phyloP scores from a whole-genome alignment of 441 rosid genomes.

The Populus tomentosa region DNA sequence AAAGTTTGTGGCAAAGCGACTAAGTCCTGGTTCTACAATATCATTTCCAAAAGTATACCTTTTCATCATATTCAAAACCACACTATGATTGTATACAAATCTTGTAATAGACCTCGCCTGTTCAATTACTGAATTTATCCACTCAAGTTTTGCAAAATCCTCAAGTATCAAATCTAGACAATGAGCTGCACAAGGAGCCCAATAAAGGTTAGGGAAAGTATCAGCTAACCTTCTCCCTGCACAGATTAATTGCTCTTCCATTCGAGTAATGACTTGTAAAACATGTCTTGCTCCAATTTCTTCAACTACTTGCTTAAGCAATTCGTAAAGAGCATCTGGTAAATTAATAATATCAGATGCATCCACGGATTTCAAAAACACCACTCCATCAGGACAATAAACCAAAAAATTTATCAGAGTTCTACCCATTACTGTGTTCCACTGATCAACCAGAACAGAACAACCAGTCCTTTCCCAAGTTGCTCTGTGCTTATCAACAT shows the following conservation, averaged over 20 bases:
- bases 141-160: slow-evolving; percentile 58
- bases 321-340: slow-evolving; percentile 52
- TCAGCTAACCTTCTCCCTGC: slow-evolving; percentile 54
- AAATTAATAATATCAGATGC: slow-evolving; percentile 53
- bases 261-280: slow-evolving; percentile 65
- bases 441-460: slow-evolving; percentile 62
- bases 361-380: slow-evolving; percentile 63
- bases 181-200: slow-evolving; percentile 75
- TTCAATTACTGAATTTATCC: slow-evolving; percentile 56
- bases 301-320: slow-evolving; percentile 64
- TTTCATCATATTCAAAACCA: slow-evolving; percentile 61
- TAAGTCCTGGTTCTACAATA: slow-evolving; percentile 51
- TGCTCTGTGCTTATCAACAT: slow-evolving; percentile 31
- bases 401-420: slow-evolving; percentile 50
- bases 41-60: slow-evolving; percentile 66
- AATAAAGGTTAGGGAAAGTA: slow-evolving; percentile 57
- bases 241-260: slow-evolving; percentile 45
- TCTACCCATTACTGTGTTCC: slow-evolving; percentile 41
- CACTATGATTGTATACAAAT: slow-evolving; percentile 65
- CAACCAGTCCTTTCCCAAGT: slow-evolving; percentile 73
- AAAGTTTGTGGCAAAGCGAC: slow-evolving; percentile 56
- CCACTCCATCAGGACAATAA: slow-evolving; percentile 60
- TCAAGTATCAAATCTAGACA: slow-evolving; percentile 69
- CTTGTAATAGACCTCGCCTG: slow-evolving; percentile 70
- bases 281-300: slow-evolving; percentile 65